Evolutionary conservation across 805 yeast genomes (phyloP), one percentile per base, ranked within the genome.

Genomic region (Wickerhamomyces subpelliculosus): DNA sequence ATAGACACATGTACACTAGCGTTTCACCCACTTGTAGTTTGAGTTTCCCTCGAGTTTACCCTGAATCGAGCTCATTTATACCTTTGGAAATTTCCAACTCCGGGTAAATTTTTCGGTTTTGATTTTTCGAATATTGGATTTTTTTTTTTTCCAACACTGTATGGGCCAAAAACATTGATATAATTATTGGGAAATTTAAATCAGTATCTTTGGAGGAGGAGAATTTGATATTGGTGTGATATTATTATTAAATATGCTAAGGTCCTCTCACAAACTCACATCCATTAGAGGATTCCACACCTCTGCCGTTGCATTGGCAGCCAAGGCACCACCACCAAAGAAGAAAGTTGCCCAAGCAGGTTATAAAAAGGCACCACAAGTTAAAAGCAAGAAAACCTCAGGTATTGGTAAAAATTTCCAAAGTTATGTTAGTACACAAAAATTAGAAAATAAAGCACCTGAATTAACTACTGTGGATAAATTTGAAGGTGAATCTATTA

Each of bases 401-500:
- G 54, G 63, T 17, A 35, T 58, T n/a, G 57, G 55, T 32, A 62
- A 57, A 39, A 55, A 55, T 17, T 62, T 61, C 58, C 44, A 45
- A 20, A 56, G 57, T n/a, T 57, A 60, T 1, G 52, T 60, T 4
- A 45, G 51, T 27, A 57, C 63, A 7, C 51, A 60, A 4, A 55
- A 54, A 22, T 52, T 53, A 27, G 41, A 55, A 26, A 44, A 47
- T 25, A 55, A 54, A 34, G 65, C 64, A 6, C 38, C 41, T 9
- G 37, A 32, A 8, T 25, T 32, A 13, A 8, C 14, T 11, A 36
- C 9, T 16, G 46, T 55, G 13, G 48, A 60, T 51, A 5, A 32
- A 32, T 10, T 61, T 42, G 37, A 48, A 37, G 16, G 37, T 5
- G 32, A 45, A 34, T 9, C 42, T 32, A n/a, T n/a, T n/a, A 22